Percentiles rank a stretch among this genome's conserved stretches.
Conservation (phyloP, 1,139 yeast species). For the Suhomyces ambrosiae region DNA sequence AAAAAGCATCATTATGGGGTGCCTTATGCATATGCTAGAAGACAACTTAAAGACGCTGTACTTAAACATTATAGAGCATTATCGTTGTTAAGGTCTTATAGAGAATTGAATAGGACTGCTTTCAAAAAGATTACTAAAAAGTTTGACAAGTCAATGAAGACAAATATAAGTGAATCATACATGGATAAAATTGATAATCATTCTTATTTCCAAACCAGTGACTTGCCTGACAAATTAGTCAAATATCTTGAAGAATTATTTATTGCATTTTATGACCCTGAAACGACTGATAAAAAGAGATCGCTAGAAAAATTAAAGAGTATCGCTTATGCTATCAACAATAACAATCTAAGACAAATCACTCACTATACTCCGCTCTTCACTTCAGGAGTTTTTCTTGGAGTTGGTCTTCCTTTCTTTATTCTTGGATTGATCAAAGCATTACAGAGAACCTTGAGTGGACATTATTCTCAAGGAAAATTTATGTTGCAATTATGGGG, state of each 20-base stretch:
- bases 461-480: conserved; percentile 52
- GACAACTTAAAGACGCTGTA: conserved; percentile 74
- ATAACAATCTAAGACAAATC: conserved; percentile 29
- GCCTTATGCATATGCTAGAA: conserved; percentile 71
- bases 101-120: conserved; percentile 81
- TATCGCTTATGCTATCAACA: conserved; percentile 45
- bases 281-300: conserved; percentile 66
- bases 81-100: conserved; percentile 74
- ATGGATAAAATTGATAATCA: conserved; percentile 59
- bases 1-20: conserved; percentile 42
- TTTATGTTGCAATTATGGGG: conserved; percentile 86
- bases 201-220: conserved; percentile 65
- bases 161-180: conserved; percentile 52
- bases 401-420: conserved; percentile 68
- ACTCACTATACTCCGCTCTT: conserved; percentile 50
- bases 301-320: conserved; percentile 73
- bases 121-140: conserved; percentile 87
- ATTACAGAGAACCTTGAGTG: conserved; percentile 39
- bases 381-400: conserved; percentile 64
- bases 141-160: conserved; percentile 72
- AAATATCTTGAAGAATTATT: conserved; percentile 67
- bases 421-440: conserved; percentile 55
- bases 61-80: conserved; percentile 79
- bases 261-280: conserved; percentile 63
- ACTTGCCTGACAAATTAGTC: conserved; percentile 62